Evolutionary conservation across 306 rosid species (phyloP).

Genomic region (Lathyrus oleraceus): DNA sequence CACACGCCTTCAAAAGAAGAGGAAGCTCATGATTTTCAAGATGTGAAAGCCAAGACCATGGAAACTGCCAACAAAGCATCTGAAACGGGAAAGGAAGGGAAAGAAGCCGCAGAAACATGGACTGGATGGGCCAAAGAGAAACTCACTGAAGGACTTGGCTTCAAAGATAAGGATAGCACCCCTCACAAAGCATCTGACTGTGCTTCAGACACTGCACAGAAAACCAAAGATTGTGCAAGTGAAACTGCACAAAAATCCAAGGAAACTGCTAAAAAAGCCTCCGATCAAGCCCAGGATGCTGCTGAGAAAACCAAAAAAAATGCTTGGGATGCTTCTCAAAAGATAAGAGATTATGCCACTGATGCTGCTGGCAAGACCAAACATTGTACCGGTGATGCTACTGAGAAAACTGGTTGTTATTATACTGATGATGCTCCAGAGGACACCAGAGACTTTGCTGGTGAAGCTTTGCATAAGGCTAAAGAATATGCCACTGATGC

Average conservation of each 20-base stretch:
- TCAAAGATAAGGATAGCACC: conserved; percentile 31
- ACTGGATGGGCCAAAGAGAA: conserved; percentile 87
- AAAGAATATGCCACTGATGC: conserved; percentile 18
- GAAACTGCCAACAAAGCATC: conserved; percentile 33
- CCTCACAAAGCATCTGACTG: conserved; percentile 37
- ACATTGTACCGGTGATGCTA: conserved; percentile 4
- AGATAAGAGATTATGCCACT: not conserved
- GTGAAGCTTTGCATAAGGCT: conserved; percentile 5
- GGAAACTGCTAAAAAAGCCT: conserved; percentile 16
- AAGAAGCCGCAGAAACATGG: conserved; percentile 68
- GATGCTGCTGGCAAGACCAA: conserved; percentile 12
- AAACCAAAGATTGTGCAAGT: conserved; percentile 31
- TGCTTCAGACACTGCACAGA: conserved; percentile 41
- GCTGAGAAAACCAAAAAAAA: conserved; percentile 21
- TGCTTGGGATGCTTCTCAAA: conserved; percentile 16
- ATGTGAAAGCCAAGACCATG: conserved; percentile 35
- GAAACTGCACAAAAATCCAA: conserved; percentile 16
- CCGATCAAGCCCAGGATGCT: conserved; percentile 9
- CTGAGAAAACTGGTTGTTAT: not conserved
- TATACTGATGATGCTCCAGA: not conserved
- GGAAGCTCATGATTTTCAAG: conserved; percentile 46
- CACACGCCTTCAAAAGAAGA: conserved; percentile 47
- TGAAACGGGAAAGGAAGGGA: conserved; percentile 45
- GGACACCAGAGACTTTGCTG: conserved; percentile 9
- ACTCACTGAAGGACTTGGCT: conserved; percentile 65